These are phyloP conservation scores for Globisporangium polare DNA, from an alignment of 352 stramenopile species.

Conservation along the genomic window DNA sequence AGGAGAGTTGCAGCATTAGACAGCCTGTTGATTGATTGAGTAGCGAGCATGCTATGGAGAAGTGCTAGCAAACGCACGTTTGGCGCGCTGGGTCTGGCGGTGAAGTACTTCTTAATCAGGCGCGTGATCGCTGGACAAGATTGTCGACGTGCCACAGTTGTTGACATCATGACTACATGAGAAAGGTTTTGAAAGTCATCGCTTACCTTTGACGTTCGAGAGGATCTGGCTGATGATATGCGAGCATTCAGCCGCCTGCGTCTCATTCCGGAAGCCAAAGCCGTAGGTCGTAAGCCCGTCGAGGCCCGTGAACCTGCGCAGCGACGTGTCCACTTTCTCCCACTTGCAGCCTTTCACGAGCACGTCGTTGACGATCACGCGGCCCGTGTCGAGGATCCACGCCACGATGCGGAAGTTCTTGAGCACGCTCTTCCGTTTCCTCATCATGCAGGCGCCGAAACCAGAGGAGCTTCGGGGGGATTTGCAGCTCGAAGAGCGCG, in stretches of 20 bases:
- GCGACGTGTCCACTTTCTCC: constrained; percentile 27
- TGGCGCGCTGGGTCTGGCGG: background rate
- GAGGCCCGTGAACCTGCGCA: constrained; percentile 37
- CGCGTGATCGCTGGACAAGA: constrained; percentile 5
- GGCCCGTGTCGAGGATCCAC: constrained; percentile 53
- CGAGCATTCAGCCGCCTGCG: constrained; percentile 46
- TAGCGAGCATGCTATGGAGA: too few relatives aligned
- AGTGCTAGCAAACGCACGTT: background rate
- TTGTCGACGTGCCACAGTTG: background rate
- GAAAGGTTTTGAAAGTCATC: too few relatives aligned
- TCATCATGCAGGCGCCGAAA: background rate
- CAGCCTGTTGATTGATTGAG: too few relatives aligned
- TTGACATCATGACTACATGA: too few relatives aligned
- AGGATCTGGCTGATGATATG: constrained; percentile 44
- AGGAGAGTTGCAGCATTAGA: too few relatives aligned
- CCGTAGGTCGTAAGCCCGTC: constrained; percentile 36
- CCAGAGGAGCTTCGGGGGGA: background rate
- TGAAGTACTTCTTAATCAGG: constrained; percentile 9
- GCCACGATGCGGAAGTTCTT: constrained; percentile 47
- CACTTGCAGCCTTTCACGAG: constrained; percentile 38
- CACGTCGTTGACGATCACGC: constrained; percentile 51
- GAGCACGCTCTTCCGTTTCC: constrained; percentile 14
- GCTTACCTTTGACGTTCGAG: constrained; percentile 40
- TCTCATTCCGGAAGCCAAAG: constrained; percentile 40
- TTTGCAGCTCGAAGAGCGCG: background rate